Evolutionary conservation across 306 rosid species (phyloP), one percentile per base, ranked within the genome.

Genomic region (Prinsepia uniflora): DNA sequence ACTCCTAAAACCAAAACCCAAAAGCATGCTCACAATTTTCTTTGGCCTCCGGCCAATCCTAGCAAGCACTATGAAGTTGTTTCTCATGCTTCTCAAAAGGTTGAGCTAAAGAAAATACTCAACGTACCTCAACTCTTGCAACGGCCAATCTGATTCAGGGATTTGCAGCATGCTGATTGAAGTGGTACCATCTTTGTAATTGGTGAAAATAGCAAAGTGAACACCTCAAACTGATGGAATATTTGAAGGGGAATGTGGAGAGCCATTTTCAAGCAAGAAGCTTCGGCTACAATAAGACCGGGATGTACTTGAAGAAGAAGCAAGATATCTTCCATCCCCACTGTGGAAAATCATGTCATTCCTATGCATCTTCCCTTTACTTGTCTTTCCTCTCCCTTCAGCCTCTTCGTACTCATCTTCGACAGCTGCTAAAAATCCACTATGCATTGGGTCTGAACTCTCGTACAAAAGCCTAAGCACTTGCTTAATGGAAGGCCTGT

Each of bases 241-340:
- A 79, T 88, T 91, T 7, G 83, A 75, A 3, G 99, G 97, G 34
- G 99, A 89, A 63, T 89, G 95, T 7, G 96, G 92, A 44, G 96
- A 91, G 67, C 92, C 88, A 46, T 63, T 84, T 81, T 95, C 99
- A n/a, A 95, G 96, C 67, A 95, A 84, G 77, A 89, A 91, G 77
- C 88, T 95, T 79, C 97, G 86, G 59, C 99, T 95, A 84, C 99
- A 87, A 85, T 91, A 84, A 4, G 99, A 91, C 69, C 92, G 80
- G 19, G 99, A 86, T n/a, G 99, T 95, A 78, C 99, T 95, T 11
- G 99, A 95, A 54, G 99, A 95, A 24, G 99, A 95, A 76, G 99
- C 97, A 34, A 91, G 90, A 79, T 83, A 86, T 82, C 92, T 95
- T 63, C 91, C 97, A 45, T 89, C 99, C 34, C 96, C 97, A 20